A percentile compares a stretch with the other conserved stretches of the same genome.
phyloP scores from a whole-genome alignment of 2,329 filamentous ascomycete species.

The Cercospora sesami region DNA sequence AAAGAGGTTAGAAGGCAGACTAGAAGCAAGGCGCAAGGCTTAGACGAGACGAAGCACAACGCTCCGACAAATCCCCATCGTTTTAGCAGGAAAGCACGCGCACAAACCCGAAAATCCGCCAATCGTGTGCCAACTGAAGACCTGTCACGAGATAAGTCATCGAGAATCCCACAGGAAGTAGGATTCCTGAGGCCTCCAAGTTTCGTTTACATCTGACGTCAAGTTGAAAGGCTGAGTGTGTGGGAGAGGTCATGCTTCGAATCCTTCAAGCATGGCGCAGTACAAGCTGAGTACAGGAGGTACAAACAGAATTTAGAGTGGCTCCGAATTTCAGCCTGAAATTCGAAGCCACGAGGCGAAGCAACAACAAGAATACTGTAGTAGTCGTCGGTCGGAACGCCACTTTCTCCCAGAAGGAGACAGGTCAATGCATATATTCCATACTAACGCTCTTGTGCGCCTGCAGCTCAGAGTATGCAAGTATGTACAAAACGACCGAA shows the following conservation, averaged over 20 bases:
- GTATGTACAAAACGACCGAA: not conserved
- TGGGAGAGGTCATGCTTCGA: not conserved
- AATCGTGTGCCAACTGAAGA: not conserved
- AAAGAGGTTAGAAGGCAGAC: not conserved
- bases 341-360: not conserved
- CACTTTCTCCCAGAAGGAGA: not conserved
- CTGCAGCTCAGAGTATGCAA: not conserved
- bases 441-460: no score
- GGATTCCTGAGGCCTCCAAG: not conserved
- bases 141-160: not conserved
- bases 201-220: not conserved
- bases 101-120: not conserved
- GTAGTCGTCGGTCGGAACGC: not conserved
- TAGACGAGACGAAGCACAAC: not conserved
- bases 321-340: not conserved
- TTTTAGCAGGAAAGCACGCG: not conserved
- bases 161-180: not conserved
- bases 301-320: not conserved
- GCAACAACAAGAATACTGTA: not conserved
- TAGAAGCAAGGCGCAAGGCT: not conserved
- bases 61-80: not conserved
- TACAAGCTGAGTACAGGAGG: not conserved
- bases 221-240: not conserved
- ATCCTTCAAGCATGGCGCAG: slow-evolving; percentile 4
- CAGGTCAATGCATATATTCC: not conserved